Evolutionary conservation across 2,329 filamentous ascomycete genomes (phyloP).

Genomic region (Fusarium annulatum): DNA sequence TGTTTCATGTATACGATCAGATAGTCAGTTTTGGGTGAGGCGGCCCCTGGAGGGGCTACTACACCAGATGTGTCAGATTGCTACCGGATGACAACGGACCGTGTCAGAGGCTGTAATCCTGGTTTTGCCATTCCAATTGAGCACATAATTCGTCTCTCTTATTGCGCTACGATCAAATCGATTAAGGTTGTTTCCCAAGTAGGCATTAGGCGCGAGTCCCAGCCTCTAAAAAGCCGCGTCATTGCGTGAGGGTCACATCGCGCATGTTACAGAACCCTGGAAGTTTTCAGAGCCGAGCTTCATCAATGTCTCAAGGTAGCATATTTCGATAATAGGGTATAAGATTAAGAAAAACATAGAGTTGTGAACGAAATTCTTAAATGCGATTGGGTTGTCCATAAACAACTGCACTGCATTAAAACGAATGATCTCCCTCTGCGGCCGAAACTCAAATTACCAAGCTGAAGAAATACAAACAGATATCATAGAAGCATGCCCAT

Average conservation of each 20-base stretch:
- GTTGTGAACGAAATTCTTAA: not conserved
- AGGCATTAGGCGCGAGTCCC: not conserved
- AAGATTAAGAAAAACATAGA: not conserved
- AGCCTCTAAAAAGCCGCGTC: not conserved
- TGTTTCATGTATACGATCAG: conserved; percentile 8
- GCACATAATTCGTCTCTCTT: not conserved
- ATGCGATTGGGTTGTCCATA: not conserved
- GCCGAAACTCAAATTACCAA: not conserved
- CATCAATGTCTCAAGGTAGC: not conserved
- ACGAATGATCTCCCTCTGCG: not conserved
- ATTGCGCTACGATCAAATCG: not conserved
- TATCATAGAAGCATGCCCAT: conserved; percentile 9
- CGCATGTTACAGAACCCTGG: not conserved
- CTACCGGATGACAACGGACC: not conserved
- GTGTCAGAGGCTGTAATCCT: not conserved
- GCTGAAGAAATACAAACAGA: not conserved
- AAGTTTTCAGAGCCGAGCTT: not conserved
- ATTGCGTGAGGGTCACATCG: not conserved
- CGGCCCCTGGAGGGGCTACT: not conserved
- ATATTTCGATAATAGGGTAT: not conserved
- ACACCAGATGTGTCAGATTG: conserved; percentile 2
- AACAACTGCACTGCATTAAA: not conserved
- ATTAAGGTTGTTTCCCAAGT: not conserved
- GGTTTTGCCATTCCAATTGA: rapidly evolving
- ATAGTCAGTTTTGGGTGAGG: not conserved